phyloP scores from a whole-genome alignment of 1,139 yeast species.

The Yamadazyma conglobata region DNA sequence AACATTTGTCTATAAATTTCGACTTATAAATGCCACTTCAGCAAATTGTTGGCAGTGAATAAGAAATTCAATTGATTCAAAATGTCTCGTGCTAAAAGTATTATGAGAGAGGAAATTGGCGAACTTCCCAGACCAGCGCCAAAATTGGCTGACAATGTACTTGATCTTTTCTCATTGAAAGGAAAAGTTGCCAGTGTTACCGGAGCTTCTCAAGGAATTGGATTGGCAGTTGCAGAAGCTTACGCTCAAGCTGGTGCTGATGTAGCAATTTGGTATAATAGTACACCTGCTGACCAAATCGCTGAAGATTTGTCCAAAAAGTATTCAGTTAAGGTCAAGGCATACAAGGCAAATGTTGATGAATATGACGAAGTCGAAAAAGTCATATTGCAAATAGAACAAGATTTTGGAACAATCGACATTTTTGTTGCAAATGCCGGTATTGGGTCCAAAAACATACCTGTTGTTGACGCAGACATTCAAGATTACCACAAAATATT shows the following conservation, averaged over 20 bases:
- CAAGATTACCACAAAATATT: conserved; percentile 5
- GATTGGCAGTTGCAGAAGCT: conserved; percentile 73
- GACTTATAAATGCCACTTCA: too few species aligned
- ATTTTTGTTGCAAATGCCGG: conserved; percentile 8
- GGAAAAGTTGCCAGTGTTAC: conserved; percentile 31
- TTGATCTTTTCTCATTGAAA: conserved; percentile 23
- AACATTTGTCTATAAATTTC: too few species aligned
- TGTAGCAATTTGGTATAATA: conserved; percentile 44
- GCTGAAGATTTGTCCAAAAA: conserved; percentile 14
- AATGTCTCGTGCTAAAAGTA: conserved; percentile 3
- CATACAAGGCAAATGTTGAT: conserved; percentile 18
- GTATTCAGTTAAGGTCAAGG: conserved; percentile 15
- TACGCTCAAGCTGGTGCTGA: conserved; percentile 91
- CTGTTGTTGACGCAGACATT: conserved; percentile 4
- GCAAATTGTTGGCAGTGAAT: too few species aligned
- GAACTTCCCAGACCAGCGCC: conserved; percentile 7
- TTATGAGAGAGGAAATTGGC: conserved; percentile 8
- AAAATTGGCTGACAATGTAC: conserved; percentile 5
- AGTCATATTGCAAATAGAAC: conserved; percentile 9
- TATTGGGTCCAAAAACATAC: conserved; percentile 14
- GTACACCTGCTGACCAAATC: conserved; percentile 21
- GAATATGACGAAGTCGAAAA: conserved; percentile 15
- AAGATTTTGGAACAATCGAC: conserved; percentile 9
- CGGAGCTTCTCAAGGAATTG: conserved; percentile 31
- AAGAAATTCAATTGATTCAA: too few species aligned